Base-by-base conservation (phyloP, 2,329 filamentous ascomycete genomes). In the Diaporthe sp. region DNA sequence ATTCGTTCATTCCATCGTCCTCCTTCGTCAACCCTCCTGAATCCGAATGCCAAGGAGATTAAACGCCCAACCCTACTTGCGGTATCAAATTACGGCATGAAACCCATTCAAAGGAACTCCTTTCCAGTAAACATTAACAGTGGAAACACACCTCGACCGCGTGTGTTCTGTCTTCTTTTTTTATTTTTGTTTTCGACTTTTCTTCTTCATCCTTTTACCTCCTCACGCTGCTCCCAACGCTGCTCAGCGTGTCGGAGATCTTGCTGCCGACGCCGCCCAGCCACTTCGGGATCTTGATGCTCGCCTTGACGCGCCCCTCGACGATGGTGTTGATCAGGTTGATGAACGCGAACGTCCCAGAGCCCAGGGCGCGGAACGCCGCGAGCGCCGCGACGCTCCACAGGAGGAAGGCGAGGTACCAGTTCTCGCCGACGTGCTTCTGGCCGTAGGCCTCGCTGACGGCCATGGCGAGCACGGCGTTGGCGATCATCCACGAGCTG, bases 401-500 rank as follows among this genome's bases (percentile, higher is more conserved):
- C 30, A 99, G 89, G 81, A 99, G 95, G 84, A 98, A 97, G 47
- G 92, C 93, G 57, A 99, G 89, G 83, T 99, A 99, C 82, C 94
- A 92, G 86, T 99, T 99, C 79, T 92, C 89, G 9, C 92, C 92
- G 68, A 97, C 92, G 54, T 91, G 86, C 64, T 88, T 90, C 75
- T 89, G 88, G 60, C 90, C 90, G 84, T 98, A 99, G 4, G 94
- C 92, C 85, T 99, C 97, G 7, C 91, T 94, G 19, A 98, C 93
- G 2, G 93, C 91, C 97, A 99, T 99, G 81, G 95, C 96, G 50
- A 99, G 91, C 75, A 98, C 91, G 4, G 94, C 95, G 83, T 99
- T 99, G 79, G 92, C 91, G 47, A 97, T 89, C 90, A 99, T 95
- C 97, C 97, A 99, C 61, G 92, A 89, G 57, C 97, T 92, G 17